Conservation (phyloP, 2,329 filamentous ascomycete species). For the Grosmannia serpens region DNA sequence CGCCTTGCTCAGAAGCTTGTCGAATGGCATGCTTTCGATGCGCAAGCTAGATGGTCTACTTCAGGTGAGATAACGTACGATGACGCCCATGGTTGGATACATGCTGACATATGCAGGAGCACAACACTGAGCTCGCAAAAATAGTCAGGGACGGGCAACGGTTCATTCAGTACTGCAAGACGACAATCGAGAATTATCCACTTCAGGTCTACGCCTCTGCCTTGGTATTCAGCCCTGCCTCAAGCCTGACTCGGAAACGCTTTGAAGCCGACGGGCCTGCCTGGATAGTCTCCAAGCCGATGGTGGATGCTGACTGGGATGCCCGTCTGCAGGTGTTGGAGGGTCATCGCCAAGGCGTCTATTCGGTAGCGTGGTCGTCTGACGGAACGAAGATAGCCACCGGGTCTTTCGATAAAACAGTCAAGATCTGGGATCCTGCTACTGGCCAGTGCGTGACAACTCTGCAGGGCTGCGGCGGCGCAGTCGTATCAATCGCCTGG, state of each 20-base stretch:
- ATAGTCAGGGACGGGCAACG: slow-evolving; percentile 19
- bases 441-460: not conserved
- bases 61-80: not conserved
- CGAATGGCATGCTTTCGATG: slow-evolving; percentile 15
- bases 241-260: slow-evolving; percentile 12
- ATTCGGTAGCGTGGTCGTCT: not conserved
- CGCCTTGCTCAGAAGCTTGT: slow-evolving; percentile 19
- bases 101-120: not conserved
- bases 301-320: slow-evolving; percentile 1
- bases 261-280: slow-evolving; percentile 11
- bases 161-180: slow-evolving; percentile 17
- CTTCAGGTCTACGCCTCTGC: slow-evolving; percentile 23
- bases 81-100: not conserved
- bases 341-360: not conserved
- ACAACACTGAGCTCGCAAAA: not conserved
- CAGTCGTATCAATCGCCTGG: no score
- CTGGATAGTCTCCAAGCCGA: slow-evolving; percentile 10
- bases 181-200: slow-evolving; percentile 13
- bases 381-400: not conserved
- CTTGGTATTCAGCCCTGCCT: slow-evolving; percentile 19
- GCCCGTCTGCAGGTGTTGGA: slow-evolving; percentile 2
- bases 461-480: no score
- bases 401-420: not conserved
- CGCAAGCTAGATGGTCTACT: slow-evolving; percentile 9
- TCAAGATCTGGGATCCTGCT: slow-evolving; percentile 2